These are phyloP conservation scores for Fusarium continuum DNA, from an alignment of 2,329 filamentous ascomycete genomes.

Conservation along the genomic window DNA sequence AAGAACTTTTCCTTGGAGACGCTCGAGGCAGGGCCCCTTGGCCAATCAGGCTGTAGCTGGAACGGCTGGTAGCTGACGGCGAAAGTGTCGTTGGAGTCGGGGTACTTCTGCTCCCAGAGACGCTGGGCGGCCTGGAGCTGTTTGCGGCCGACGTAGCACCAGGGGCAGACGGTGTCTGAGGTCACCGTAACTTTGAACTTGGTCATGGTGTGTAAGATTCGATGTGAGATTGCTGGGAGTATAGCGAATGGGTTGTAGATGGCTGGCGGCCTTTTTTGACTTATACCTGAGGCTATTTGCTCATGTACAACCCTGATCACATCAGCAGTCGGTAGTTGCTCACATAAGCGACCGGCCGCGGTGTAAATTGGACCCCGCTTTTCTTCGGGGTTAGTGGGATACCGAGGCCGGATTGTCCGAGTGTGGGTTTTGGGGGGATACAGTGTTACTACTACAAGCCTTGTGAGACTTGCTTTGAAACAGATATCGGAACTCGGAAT, in stretches of 20 bases:
- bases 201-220: constrained; percentile 59
- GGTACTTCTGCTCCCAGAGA: constrained; percentile 52
- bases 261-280: background rate
- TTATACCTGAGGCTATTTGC: constrained; percentile 18
- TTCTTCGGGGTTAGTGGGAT: constrained; percentile 27
- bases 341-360: constrained; percentile 26
- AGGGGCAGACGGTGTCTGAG: constrained; percentile 61
- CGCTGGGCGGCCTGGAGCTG: constrained; percentile 58
- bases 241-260: background rate
- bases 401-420: constrained; percentile 18
- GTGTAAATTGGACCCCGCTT: constrained; percentile 4
- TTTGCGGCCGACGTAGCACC: constrained; percentile 60
- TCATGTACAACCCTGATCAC: constrained; percentile 14
- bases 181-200: constrained; percentile 57
- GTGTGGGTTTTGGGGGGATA: background rate
- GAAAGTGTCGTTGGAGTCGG: constrained; percentile 66
- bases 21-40: constrained; percentile 44
- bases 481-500: background rate
- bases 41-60: constrained; percentile 53
- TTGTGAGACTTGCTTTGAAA: constrained; percentile 13
- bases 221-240: background rate
- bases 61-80: constrained; percentile 58
- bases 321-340: constrained; percentile 16
- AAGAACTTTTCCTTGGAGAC: constrained; percentile 53
- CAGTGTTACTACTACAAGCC: background rate